These are phyloP conservation scores for Haplosporangium gracile DNA, from an alignment of 192 early-diverging fungal species.

Conservation along the genomic window DNA sequence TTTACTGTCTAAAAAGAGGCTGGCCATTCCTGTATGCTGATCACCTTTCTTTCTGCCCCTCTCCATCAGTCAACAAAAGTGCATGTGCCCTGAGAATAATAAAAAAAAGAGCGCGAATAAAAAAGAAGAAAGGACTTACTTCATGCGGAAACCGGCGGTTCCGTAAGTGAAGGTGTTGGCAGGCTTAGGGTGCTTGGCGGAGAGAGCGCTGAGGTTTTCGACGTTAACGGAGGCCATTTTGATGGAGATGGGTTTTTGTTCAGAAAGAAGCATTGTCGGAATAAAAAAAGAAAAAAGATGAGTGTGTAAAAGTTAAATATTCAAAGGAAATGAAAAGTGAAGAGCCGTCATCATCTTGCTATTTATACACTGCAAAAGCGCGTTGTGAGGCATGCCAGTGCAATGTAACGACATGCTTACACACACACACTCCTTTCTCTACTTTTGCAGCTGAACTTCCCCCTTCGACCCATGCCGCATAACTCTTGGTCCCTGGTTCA, in stretches of 20 bases:
- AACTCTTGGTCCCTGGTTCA: no score
- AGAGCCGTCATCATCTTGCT: not conserved
- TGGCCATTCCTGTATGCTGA: not conserved
- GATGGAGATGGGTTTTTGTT: constrained; percentile 22
- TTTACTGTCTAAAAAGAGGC: not conserved
- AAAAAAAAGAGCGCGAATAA: not conserved
- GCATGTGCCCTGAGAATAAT: constrained; percentile 2
- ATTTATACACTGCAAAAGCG: not conserved
- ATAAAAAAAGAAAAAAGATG: constrained; percentile 7
- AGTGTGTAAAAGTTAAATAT: constrained; percentile 6
- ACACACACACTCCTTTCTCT: no score
- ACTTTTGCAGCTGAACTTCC: not conserved
- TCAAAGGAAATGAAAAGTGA: constrained; percentile 1
- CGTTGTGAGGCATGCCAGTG: not conserved
- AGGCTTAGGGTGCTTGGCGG: constrained; percentile 82
- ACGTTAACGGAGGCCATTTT: constrained; percentile 56
- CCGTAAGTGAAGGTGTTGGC: constrained; percentile 84
- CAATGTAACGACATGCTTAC: not conserved
- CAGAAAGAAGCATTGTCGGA: constrained; percentile 16
- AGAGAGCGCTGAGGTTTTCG: constrained; percentile 58
- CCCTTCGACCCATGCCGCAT: not conserved
- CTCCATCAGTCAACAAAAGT: not conserved
- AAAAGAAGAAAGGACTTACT: constrained; percentile 64
- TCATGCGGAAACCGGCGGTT: constrained; percentile 98
- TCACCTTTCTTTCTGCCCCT: not conserved